Base-by-base conservation (phyloP, 163 green algal species). In the Coccomyxa subellipsoidea region DNA sequence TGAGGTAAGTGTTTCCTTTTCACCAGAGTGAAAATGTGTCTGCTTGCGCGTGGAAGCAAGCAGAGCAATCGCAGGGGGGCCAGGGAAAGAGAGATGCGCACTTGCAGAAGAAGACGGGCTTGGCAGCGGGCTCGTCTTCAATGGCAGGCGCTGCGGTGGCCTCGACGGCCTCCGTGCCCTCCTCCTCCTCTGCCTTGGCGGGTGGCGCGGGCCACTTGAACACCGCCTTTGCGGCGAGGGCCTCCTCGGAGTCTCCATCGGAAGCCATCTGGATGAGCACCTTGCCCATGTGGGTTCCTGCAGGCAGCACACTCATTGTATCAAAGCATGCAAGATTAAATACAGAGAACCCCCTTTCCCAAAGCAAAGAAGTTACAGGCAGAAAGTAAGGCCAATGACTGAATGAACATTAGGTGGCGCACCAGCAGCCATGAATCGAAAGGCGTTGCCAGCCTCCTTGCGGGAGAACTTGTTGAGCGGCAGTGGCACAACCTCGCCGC, bases 221-320 rank as follows among this genome's bases (percentile, higher is more conserved):
- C 38, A 39, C 38, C 18, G 31, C 76, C 76, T 80, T 39, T 1
- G 23, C 47, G 39, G 66, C 66, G 10, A 4, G 12, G 36, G 1
- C 25, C 18, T 8, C 38, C 76, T 80, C 76, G 1, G 3, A 69
- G 39, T 80, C 37, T 27, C 18, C 39, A 70, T 73, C 66, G 0
- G 66, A 18, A 36, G 66, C 66, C 66, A 77, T 77, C 70, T 77
- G 70, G 70, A 81, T 47, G 38, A 81, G 40, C 77, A 81, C 77
- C 77, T 81, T 81, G 40, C 77, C 77, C 32, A 81, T 81, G 77
- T 81, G 77, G n/a, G 34, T 39, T 32, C 77, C 77, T 81, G 77
- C 40, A 79, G 37, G 23, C 75, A 38, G 27, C 1, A 7, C 21
- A 32, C 27, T n/a, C 32, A 39, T 7, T 31, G 40, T 47, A 23